A percentile compares a stretch with the other conserved stretches of the same genome.
These are phyloP conservation scores for Eutypa lata DNA, from an alignment of 2,329 filamentous ascomycete species.

Conservation along the genomic window DNA sequence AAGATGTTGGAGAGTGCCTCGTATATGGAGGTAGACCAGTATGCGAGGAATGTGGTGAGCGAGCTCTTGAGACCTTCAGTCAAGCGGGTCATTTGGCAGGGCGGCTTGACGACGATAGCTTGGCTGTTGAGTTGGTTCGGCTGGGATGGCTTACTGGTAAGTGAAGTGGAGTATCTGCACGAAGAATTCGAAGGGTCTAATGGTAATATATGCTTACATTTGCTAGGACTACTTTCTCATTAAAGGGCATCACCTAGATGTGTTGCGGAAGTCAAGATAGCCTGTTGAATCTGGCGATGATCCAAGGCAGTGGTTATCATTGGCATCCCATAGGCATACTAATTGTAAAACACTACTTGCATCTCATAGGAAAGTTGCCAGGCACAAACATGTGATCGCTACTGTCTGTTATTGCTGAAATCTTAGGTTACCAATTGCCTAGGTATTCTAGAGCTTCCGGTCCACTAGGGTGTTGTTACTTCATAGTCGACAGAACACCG, in stretches of 20 bases:
- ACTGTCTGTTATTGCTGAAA: neutral
- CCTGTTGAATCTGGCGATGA: neutral
- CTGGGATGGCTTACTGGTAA: conserved; percentile 23
- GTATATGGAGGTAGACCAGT: conserved; percentile 12
- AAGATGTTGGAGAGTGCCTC: conserved; percentile 12
- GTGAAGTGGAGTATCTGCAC: neutral
- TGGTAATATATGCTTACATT: neutral
- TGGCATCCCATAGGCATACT: neutral
- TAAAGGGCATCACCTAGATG: conserved; percentile 6
- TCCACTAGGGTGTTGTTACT: too few relatives aligned
- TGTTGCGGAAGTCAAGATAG: neutral
- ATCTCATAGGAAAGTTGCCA: too few relatives aligned
- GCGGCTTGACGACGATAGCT: conserved; percentile 13
- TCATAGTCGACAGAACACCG: too few relatives aligned
- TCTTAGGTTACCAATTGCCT: too few relatives aligned
- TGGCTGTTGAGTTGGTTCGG: conserved; percentile 24
- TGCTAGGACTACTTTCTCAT: conserved; percentile 11
- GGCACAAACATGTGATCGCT: too few relatives aligned
- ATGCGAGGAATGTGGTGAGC: conserved; percentile 18
- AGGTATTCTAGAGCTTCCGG: too few relatives aligned
- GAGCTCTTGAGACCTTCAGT: conserved; percentile 13
- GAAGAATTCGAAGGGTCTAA: neutral
- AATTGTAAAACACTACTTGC: too few relatives aligned
- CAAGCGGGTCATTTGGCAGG: conserved; percentile 21
- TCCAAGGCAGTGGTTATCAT: neutral